Percentiles rank a stretch among this genome's conserved stretches.
phyloP scores from a whole-genome alignment of 192 early-diverging fungal species.

The Cladochytrium replicatum region DNA sequence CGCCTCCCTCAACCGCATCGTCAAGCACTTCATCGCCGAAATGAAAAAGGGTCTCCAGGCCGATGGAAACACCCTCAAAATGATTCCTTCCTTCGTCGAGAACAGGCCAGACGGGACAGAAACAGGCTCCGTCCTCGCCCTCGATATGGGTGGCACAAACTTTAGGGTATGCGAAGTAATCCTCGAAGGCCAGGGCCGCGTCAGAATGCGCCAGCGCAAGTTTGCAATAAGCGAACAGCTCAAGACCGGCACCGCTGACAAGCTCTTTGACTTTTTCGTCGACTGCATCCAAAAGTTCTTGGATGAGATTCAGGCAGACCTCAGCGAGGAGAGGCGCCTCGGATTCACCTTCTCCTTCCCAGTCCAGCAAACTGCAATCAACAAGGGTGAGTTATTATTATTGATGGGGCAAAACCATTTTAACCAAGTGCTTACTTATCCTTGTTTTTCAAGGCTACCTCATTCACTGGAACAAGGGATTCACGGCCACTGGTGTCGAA shows the following conservation, averaged over 20 bases:
- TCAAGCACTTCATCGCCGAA: conserved; percentile 16
- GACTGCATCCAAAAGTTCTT: conserved; percentile 76
- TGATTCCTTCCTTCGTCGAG: conserved; percentile 35
- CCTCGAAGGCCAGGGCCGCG: conserved; percentile 66
- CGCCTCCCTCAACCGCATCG: conserved; percentile 11
- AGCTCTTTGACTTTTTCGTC: conserved; percentile 86
- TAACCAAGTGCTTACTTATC: no score
- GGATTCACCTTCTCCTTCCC: conserved; percentile 98
- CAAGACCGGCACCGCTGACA: conserved; percentile 60
- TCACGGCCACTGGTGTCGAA: conserved; percentile 62
- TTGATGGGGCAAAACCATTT: background rate
- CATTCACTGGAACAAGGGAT: conserved; percentile 76
- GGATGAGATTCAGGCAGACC: conserved; percentile 20
- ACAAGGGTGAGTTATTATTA: conserved; percentile 31
- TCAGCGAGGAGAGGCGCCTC: conserved; percentile 8
- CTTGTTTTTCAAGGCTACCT: conserved; percentile 30
- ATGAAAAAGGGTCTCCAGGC: conserved; percentile 20
- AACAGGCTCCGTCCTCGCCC: conserved; percentile 74
- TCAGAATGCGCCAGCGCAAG: conserved; percentile 61
- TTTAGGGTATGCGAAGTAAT: conserved; percentile 78
- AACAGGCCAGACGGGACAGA: conserved; percentile 73
- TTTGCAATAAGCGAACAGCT: conserved; percentile 63
- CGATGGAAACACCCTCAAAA: conserved; percentile 6
- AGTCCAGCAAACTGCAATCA: conserved; percentile 64
- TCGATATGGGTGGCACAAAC: conserved; percentile 95